phyloP scores from a whole-genome alignment of 345 rosid species.

The Orychophragmus violaceus region DNA sequence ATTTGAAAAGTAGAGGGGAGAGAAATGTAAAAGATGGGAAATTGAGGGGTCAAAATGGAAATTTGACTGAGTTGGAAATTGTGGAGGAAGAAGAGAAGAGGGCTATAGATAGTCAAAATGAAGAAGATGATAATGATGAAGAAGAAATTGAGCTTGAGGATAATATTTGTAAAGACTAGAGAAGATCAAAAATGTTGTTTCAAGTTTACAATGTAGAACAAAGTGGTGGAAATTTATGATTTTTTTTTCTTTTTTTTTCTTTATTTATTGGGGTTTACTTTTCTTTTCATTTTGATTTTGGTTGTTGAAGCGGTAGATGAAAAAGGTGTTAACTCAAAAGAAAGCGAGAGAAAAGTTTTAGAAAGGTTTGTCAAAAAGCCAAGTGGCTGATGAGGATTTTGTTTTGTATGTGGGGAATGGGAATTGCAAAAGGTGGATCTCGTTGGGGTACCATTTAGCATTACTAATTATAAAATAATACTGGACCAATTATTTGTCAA shows the following conservation, averaged over 20 bases:
- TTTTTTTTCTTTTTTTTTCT: neutral
- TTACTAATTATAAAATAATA: neutral
- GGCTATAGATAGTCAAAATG: conserved; percentile 60
- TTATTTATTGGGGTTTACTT: neutral
- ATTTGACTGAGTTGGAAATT: conserved; percentile 34
- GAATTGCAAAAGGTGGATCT: conserved; percentile 19
- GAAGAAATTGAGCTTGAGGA: conserved; percentile 34
- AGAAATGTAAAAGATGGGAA: conserved; percentile 35
- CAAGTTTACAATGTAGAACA: conserved; percentile 4
- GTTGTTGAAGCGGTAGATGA: neutral
- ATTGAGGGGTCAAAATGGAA: conserved; percentile 22
- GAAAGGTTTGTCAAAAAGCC: neutral
- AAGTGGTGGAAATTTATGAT: conserved; percentile 3
- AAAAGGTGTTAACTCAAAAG: neutral
- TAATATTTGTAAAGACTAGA: conserved; percentile 29
- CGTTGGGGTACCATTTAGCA: conserved; percentile 11
- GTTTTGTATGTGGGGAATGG: conserved; percentile 26
- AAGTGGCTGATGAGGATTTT: conserved; percentile 15
- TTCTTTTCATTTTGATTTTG: neutral
- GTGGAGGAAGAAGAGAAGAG: conserved; percentile 81
- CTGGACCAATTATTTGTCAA: conserved; percentile 8
- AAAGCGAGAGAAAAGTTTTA: neutral
- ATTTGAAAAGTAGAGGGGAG: conserved; percentile 45
- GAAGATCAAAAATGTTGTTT: conserved; percentile 10
- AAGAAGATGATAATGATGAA: conserved; percentile 28